A percentile compares a stretch with the other conserved stretches of the same genome.
Conservation (phyloP, 371 early-diverging fungal genomes). For the Mucor plumbeus region DNA sequence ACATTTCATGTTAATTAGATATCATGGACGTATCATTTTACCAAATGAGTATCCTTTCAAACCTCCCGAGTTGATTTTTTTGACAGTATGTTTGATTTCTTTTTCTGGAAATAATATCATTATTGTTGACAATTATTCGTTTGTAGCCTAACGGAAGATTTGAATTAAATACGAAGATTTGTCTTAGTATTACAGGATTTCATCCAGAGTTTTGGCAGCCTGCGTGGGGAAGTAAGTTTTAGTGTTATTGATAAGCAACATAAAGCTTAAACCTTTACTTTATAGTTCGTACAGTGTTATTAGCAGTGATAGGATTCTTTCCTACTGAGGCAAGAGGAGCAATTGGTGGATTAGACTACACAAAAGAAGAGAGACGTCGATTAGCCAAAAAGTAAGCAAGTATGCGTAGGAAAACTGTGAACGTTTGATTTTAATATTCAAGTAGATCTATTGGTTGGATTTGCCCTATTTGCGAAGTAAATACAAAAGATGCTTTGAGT, state of each 20-base stretch:
- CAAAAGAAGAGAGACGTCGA: constrained; percentile 66
- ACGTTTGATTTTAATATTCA: not conserved
- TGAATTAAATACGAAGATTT: constrained; percentile 89
- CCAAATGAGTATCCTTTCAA: constrained; percentile 94
- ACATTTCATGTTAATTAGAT: constrained; percentile 33
- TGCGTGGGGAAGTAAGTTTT: constrained; percentile 82
- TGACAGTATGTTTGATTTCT: constrained; percentile 63
- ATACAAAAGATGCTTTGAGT: constrained; percentile 31
- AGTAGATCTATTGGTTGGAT: constrained; percentile 37
- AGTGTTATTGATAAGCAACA: not conserved
- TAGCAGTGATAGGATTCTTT: constrained; percentile 84
- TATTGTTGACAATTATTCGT: not conserved
- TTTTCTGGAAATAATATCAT: not conserved
- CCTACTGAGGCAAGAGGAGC: constrained; percentile 80
- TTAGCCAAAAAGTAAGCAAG: constrained; percentile 64
- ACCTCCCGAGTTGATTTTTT: constrained; percentile 89
- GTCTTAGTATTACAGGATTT: constrained; percentile 89
- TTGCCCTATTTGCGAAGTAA: constrained; percentile 33
- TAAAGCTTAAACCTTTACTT: not conserved
- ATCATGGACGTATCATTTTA: constrained; percentile 79
- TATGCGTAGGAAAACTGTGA: not conserved
- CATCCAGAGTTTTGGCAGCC: constrained; percentile 97
- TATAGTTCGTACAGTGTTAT: constrained; percentile 81
- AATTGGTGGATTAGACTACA: constrained; percentile 83
- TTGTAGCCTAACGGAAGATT: constrained; percentile 87